Evolutionary conservation across 306 rosid genomes (phyloP).

Genomic region (Medicago lupulina): DNA sequence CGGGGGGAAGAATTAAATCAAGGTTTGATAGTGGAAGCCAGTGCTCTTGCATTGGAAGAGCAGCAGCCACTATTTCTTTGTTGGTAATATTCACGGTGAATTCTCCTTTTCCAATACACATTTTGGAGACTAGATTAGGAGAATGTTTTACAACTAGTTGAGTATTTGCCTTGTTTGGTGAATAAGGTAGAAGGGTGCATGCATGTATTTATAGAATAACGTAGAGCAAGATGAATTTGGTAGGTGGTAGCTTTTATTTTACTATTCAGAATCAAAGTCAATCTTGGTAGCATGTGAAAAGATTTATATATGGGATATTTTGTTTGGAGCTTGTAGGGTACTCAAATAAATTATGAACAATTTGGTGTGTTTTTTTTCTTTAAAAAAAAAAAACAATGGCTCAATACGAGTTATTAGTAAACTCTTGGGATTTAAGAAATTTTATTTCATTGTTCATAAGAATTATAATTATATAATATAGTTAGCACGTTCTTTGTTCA

Average conservation of each 20-base stretch:
- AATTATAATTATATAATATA: no score
- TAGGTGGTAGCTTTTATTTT: neutral
- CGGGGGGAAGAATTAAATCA: constrained; percentile 65
- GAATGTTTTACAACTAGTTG: neutral
- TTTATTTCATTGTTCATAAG: neutral
- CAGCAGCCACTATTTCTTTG: constrained; percentile 63
- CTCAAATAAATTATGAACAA: neutral
- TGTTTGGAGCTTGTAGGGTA: no score
- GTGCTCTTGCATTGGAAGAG: constrained; percentile 63
- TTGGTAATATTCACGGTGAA: constrained; percentile 45
- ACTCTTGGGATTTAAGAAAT: neutral
- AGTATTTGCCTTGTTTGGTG: neutral
- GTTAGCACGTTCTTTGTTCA: no score
- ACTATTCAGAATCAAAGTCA: neutral
- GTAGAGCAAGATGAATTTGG: neutral
- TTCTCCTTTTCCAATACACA: constrained; percentile 31
- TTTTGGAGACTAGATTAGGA: neutral
- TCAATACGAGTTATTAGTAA: neutral
- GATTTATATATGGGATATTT: neutral
- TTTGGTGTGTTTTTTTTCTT: neutral
- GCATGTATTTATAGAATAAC: constrained; percentile 8
- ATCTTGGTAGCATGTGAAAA: neutral
- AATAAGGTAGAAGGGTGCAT: neutral
- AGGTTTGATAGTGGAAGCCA: constrained; percentile 79
- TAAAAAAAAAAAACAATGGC: neutral